These are phyloP conservation scores for Maudiozyma serrabonitensis DNA, from an alignment of 805 yeast species.

Conservation along the genomic window DNA sequence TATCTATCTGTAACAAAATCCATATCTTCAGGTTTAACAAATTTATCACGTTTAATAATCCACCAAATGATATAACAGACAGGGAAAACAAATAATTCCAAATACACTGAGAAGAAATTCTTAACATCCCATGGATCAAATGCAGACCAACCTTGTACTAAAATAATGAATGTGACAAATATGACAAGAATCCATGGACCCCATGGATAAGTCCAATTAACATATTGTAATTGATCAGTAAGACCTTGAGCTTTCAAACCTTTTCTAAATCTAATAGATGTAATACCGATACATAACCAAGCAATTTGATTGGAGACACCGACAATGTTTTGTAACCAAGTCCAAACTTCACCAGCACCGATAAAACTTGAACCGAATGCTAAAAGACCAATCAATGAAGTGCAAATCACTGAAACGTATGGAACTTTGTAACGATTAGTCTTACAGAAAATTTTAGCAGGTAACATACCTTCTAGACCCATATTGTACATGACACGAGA, in stretches of 20 bases:
- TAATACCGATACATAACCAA: constrained; percentile 41
- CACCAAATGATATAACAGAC: constrained; percentile 35
- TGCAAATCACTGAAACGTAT: constrained; percentile 39
- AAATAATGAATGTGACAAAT: constrained; percentile 34
- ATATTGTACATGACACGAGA: constrained; percentile 40
- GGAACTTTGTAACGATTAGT: constrained; percentile 38
- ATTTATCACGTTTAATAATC: constrained; percentile 33
- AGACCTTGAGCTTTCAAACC: constrained; percentile 38
- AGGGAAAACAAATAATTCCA: constrained; percentile 42
- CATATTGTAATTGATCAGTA: constrained; percentile 33
- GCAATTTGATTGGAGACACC: constrained; percentile 45
- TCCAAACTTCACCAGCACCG: constrained; percentile 45
- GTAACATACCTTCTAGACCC: constrained; percentile 38
- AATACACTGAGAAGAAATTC: constrained; percentile 36
- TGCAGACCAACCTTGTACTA: constrained; percentile 47
- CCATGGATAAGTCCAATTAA: constrained; percentile 43
- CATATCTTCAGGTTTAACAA: constrained; percentile 38
- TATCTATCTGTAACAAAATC: constrained; percentile 46
- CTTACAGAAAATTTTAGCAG: constrained; percentile 26
- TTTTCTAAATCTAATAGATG: constrained; percentile 40
- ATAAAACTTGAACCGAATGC: constrained; percentile 52
- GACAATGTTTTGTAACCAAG: constrained; percentile 43
- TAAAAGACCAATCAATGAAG: constrained; percentile 47
- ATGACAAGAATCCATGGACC: constrained; percentile 41
- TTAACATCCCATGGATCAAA: constrained; percentile 37